These are phyloP conservation scores for Neurospora sublineolata DNA, from an alignment of 495 filamentous ascomycete genomes.

Conservation along the genomic window DNA sequence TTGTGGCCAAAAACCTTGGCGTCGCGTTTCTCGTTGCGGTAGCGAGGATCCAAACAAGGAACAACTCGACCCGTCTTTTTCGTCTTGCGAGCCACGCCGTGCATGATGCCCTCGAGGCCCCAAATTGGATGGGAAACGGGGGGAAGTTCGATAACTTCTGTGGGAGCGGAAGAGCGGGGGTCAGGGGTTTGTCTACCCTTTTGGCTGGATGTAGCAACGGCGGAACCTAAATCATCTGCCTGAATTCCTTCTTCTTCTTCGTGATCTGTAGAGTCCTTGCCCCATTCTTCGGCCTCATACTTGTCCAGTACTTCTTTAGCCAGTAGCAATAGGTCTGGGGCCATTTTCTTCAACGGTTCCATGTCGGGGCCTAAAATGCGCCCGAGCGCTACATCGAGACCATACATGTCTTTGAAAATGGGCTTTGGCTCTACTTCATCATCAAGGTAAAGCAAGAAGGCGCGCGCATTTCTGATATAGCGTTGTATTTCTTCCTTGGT, in stretches of 20 bases:
- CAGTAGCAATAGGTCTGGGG: background rate
- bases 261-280: background rate
- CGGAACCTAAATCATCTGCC: background rate
- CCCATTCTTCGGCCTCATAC: background rate
- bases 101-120: conserved; percentile 26
- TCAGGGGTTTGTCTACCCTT: background rate
- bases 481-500: background rate
- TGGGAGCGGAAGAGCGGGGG: background rate
- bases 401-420: background rate
- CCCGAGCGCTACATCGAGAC: background rate
- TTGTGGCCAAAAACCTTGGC: conserved; percentile 37
- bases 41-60: conserved; percentile 21
- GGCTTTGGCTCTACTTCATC: background rate
- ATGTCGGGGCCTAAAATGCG: background rate
- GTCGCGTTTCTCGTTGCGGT: conserved; percentile 2
- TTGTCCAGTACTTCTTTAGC: background rate
- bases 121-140: conserved; percentile 19
- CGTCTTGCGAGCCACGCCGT: conserved; percentile 20
- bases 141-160: conserved; percentile 6
- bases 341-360: background rate
- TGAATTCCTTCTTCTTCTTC: background rate
- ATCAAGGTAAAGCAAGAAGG: background rate
- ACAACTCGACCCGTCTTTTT: background rate
- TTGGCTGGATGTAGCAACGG: background rate
- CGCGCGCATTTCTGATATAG: background rate